Percentiles rank a stretch among this genome's conserved stretches.
Evolutionary conservation across 164 flowering plant species (phyloP).

Genomic region (Protea cynaroides): DNA sequence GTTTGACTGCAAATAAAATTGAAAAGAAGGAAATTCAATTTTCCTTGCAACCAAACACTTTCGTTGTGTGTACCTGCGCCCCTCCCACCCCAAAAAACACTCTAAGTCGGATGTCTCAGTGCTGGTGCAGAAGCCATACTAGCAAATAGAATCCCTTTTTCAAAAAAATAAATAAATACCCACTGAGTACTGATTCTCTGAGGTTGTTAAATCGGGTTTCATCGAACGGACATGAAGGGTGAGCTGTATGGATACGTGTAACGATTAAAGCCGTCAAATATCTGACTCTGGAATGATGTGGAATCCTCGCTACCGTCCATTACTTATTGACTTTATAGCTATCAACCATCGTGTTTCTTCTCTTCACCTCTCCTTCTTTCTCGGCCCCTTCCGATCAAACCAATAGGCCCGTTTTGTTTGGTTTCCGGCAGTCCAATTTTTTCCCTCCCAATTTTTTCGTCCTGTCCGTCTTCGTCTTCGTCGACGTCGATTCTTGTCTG

Average conservation of each 20-base stretch:
- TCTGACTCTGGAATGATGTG: constrained; percentile 17
- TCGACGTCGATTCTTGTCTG: background rate
- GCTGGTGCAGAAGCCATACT: no score
- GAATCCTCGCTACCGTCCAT: constrained; percentile 16
- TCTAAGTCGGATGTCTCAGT: no score
- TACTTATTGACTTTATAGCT: constrained; percentile 4
- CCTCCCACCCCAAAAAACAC: no score
- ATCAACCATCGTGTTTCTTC: background rate
- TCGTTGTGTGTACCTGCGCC: no score
- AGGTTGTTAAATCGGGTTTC: no score
- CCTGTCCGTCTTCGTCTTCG: background rate
- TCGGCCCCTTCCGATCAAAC: background rate
- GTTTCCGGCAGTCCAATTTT: no score
- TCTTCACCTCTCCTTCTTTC: background rate
- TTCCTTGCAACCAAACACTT: no score
- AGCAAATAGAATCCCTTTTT: no score
- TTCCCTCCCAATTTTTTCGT: background rate
- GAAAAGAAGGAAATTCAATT: no score
- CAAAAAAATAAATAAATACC: no score
- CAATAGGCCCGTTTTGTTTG: background rate
- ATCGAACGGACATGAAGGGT: background rate
- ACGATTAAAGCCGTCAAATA: constrained; percentile 8
- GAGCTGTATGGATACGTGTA: constrained; percentile 1
- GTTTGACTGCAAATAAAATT: no score
- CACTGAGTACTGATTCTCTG: no score